A percentile compares a stretch with the other conserved stretches of the same genome.
Evolutionary conservation across 2,329 filamentous ascomycete genomes (phyloP).

Genomic region (Bimuria novae-zelandiae): DNA sequence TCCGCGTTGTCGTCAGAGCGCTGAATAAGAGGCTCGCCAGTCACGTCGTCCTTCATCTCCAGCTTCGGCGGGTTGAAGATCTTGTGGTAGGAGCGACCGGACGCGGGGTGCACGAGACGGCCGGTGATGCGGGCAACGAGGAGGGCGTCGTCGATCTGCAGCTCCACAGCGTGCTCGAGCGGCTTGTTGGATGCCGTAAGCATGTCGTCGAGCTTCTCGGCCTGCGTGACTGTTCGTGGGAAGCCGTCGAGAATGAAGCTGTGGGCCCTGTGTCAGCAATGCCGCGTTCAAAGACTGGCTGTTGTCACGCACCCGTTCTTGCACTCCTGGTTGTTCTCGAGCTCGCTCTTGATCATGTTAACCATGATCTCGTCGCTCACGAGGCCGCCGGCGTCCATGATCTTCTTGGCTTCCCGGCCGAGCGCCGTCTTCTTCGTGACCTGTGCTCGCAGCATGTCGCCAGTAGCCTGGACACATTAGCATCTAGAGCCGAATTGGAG

Average conservation of each 20-base stretch:
- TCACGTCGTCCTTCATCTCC: conserved; percentile 93
- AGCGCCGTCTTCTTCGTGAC: conserved; percentile 96
- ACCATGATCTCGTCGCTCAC: conserved; percentile 99
- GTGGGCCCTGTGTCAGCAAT: conserved; percentile 17
- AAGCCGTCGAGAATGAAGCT: conserved; percentile 99
- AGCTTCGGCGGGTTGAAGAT: conserved; percentile 98
- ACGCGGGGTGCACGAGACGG: conserved; percentile 92
- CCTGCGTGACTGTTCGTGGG: conserved; percentile 94
- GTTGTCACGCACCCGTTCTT: conserved; percentile 75
- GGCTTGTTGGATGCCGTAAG: conserved; percentile 76
- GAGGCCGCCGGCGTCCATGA: conserved; percentile 97
- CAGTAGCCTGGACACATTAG: conserved; percentile 73
- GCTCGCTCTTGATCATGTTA: conserved; percentile 98
- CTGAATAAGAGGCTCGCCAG: conserved; percentile 94
- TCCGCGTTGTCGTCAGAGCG: conserved; percentile 96
- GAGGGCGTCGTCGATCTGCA: conserved; percentile 93
- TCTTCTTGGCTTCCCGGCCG: conserved; percentile 98
- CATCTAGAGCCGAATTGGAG: neutral
- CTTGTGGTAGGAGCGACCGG: conserved; percentile 95
- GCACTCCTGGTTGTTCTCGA: conserved; percentile 93
- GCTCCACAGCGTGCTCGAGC: conserved; percentile 93
- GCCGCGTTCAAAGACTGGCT: neutral
- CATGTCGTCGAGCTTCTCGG: conserved; percentile 93
- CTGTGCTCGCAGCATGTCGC: conserved; percentile 98
- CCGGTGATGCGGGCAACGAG: conserved; percentile 96